Base-by-base conservation (phyloP, 2,329 filamentous ascomycete species). In the Fusarium nodosum region DNA sequence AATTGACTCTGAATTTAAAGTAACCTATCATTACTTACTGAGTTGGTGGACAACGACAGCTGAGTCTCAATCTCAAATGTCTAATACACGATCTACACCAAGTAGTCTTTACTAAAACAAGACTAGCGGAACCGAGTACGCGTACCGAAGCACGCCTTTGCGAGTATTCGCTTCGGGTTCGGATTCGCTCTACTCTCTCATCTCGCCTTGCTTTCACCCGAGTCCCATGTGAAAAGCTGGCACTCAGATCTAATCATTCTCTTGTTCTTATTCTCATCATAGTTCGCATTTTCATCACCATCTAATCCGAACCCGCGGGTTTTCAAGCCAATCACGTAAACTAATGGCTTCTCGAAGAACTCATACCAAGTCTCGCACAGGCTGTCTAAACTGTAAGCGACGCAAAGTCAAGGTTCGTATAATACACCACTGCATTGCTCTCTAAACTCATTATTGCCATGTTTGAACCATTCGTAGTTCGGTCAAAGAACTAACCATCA, bases 351-450 rank as follows among this genome's bases (percentile, higher is more conserved):
- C 71, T 31, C 69, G 75, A 47, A 72, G 76, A 30, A 71, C 75
- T 30, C 76, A 78, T 9, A 82, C 75, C 46, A 78, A 78, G 61
- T 78, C 77, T 57, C 73, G 77, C 13, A 78, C 68, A 15, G 77
- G 77, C 42, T 78, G 77, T 60, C 56, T 56, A 41, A 75, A 76
- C 62, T 78, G 77, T 64, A 78, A 78, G 66, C 69, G 73, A 10
- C 75, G 77, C 36, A 78, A 78, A 57, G 76, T 78, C 28, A 78
- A 78, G 69, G 77, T 78, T 66, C 41, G 74, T 59, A 30, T 45
- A n/a, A 20, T 30, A 24, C 18, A 51, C 18, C 34, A 30, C 16
- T 39, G 26, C 31, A 18, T 39, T 33, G 41, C 18, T 24, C 24
- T 30, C 31, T 48, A 22, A 16, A 26, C 8, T 39, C 33, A 13